These are phyloP conservation scores for Starmerella potacharoeniae DNA, from an alignment of 805 yeast species.

Conservation along the genomic window DNA sequence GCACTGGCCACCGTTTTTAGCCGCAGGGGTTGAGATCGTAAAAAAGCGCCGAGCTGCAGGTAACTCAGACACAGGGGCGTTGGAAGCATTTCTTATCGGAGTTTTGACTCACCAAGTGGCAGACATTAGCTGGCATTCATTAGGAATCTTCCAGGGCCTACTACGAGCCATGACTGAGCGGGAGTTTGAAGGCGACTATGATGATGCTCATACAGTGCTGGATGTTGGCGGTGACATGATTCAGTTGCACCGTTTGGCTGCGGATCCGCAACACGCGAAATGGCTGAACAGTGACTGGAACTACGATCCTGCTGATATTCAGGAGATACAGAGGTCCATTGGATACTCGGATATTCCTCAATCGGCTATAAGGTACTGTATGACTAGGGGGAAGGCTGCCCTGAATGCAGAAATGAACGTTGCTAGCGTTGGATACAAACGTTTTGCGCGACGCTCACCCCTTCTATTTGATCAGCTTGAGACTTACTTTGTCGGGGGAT, in stretches of 20 bases:
- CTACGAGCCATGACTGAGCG: constrained; percentile 38
- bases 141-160: constrained; percentile 45
- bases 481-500: constrained; percentile 43
- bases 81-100: constrained; percentile 50
- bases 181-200: constrained; percentile 44
- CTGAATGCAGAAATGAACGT: constrained; percentile 36
- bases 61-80: constrained; percentile 13
- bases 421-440: constrained; percentile 26
- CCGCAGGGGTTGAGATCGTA: constrained; percentile 37
- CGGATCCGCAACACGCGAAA: constrained; percentile 21
- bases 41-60: constrained; percentile 25
- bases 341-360: constrained; percentile 9
- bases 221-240: constrained; percentile 60
- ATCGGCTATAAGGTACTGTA: constrained; percentile 32
- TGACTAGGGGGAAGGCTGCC: constrained; percentile 45
- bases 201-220: constrained; percentile 40
- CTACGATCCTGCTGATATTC: constrained; percentile 36
- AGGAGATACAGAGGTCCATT: constrained; percentile 34
- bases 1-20: constrained; percentile 61
- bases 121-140: constrained; percentile 60
- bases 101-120: constrained; percentile 50
- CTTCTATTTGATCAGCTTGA: constrained; percentile 35
- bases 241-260: constrained; percentile 31
- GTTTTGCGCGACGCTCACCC: constrained; percentile 36
- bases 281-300: constrained; percentile 24